Evolutionary conservation across 768 basidiomycete species (phyloP).

Genomic region (Auriscalpium vulgare): DNA sequence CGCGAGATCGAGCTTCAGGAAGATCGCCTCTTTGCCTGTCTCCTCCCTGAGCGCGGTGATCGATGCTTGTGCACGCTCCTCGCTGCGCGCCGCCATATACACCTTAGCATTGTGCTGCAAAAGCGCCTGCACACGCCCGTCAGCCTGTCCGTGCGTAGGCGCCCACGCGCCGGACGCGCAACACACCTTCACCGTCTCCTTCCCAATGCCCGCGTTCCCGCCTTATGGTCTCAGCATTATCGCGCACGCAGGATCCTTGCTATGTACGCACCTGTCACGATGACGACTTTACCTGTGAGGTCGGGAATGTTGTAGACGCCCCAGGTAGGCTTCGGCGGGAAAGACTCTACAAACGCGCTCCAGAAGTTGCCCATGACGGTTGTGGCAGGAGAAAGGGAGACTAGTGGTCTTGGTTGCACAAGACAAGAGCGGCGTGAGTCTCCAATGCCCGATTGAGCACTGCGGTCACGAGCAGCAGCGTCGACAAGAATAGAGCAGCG

Average conservation of each 20-base stretch:
- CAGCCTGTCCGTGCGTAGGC: neutral
- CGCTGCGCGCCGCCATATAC: slow-evolving; percentile 6
- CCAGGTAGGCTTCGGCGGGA: slow-evolving; percentile 7
- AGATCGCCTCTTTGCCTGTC: slow-evolving; percentile 5
- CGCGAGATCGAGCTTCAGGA: slow-evolving; percentile 5
- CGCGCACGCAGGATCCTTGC: neutral
- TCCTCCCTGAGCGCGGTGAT: slow-evolving; percentile 3
- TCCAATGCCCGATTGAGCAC: too few relatives aligned
- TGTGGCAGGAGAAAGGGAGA: neutral
- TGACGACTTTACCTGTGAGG: slow-evolving; percentile 6
- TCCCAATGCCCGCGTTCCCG: slow-evolving; percentile 7
- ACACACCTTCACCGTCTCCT: slow-evolving; percentile 8
- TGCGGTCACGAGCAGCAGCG: too few relatives aligned
- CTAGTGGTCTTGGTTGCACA: too few relatives aligned
- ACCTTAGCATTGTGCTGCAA: slow-evolving; percentile 11
- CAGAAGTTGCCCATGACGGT: neutral
- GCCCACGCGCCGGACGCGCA: neutral
- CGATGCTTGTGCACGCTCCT: neutral
- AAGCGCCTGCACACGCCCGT: neutral
- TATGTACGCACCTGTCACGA: slow-evolving; percentile 2
- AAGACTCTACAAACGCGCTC: neutral
- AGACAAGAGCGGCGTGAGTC: too few relatives aligned
- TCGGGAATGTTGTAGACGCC: slow-evolving; percentile 5
- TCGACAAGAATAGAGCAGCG: too few relatives aligned
- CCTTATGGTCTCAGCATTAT: neutral